Evolutionary conservation across 805 yeast genomes (phyloP), one percentile per base, ranked within the genome.

Genomic region (Suhomyces faveliae): DNA sequence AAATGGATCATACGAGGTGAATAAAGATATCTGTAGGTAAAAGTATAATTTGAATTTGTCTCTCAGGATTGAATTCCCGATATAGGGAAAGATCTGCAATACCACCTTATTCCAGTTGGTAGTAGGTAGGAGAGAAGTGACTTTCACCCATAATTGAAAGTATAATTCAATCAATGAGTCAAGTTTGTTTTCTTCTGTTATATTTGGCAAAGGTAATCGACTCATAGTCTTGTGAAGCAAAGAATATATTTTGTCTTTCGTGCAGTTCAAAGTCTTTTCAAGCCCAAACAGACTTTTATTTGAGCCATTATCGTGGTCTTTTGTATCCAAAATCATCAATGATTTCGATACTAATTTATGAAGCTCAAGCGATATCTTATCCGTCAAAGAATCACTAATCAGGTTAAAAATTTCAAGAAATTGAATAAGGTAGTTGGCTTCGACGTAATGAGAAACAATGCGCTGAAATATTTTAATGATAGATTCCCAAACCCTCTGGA

Each of bases 1-100:
- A 40, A 62, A 62, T 3, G 56, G 54, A 4, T 56, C 49, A 13
- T 61, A 45, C 6, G 46, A 47, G 1, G 63, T 55, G 42, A 52
- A 59, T 15, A 56, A 49, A 33, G 67, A 52, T 10, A 67, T 53
- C 37, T 62, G 64, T 12, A 46, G 40, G 48, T 64, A 65, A 21
- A 71, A 57, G 33, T 53, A 63, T 40, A 68, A 49, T 2, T 58
- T 49, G 52, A 67, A 72, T 45, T 62, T 61, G 6, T 63, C 64
- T 50, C 77, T 50, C 70, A 70, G 73, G 21, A 58, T 55, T 0
- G 58, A 46, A 47, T 71, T 71, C 3, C 78, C 78, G 42, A 68
- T 54, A 47, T 70, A 73, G 1, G 75, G 72, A 51, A 56, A 73
- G 25, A 60, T 62, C 45, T 71, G 78, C 20, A 70, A 58, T 23